Conservation (phyloP, 2,329 filamentous ascomycete species). For the Coniochaeta ligniaria region DNA sequence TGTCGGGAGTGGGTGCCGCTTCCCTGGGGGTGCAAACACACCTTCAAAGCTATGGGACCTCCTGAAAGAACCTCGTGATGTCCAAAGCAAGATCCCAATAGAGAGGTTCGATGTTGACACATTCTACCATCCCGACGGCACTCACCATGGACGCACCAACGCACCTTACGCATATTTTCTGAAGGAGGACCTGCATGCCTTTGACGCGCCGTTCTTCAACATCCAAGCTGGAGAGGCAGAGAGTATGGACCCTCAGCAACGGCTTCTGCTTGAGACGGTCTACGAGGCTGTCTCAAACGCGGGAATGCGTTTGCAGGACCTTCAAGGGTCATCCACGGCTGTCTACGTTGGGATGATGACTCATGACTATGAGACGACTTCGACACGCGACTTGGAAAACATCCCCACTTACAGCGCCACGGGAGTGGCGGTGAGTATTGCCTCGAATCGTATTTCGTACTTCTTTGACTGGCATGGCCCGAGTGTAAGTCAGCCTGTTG, state of each 20-base stretch:
- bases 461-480: constrained; percentile 31
- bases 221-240: neutral
- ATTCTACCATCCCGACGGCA: constrained; percentile 2
- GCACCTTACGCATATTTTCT: neutral
- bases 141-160: neutral
- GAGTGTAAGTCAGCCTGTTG: too few relatives aligned
- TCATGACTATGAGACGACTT: constrained; percentile 21
- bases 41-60: constrained; percentile 5
- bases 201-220: neutral
- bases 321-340: too few relatives aligned
- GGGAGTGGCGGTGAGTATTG: constrained; percentile 22
- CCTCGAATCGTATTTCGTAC: constrained; percentile 30
- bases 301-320: too few relatives aligned
- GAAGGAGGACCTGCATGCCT: neutral
- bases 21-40: neutral
- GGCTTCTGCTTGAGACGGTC: constrained; percentile 13
- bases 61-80: constrained; percentile 1
- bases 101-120: neutral
- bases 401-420: constrained; percentile 21
- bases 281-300: too few relatives aligned
- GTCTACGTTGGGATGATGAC: constrained; percentile 19
- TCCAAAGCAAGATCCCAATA: neutral
- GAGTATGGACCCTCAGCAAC: constrained; percentile 11
- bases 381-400: constrained; percentile 5
- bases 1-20: constrained; percentile 1